Evolutionary conservation across 2,329 filamentous ascomycete species (phyloP).

Genomic region (Fusarium verticillioides): DNA sequence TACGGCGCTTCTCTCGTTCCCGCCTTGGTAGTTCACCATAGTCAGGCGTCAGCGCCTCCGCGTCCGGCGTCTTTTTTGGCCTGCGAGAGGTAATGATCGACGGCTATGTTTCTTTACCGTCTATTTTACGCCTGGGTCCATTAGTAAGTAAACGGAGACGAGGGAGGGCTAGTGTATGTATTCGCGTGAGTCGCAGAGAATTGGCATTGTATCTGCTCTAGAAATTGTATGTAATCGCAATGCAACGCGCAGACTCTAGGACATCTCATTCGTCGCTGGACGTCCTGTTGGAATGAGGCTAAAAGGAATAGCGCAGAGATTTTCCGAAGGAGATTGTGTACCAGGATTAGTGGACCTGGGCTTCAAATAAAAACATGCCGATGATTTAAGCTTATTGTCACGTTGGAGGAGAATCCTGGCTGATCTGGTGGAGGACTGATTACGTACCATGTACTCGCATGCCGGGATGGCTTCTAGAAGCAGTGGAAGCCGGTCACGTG

Average conservation of each 20-base stretch:
- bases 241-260: background rate
- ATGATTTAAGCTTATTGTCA: slow-evolving; percentile 46
- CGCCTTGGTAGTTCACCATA: slow-evolving; percentile 10
- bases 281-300: slow-evolving; percentile 10
- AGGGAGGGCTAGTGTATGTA: slow-evolving; percentile 19
- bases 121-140: slow-evolving; percentile 5
- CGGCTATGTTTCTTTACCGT: slow-evolving; percentile 11
- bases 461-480: slow-evolving; percentile 39
- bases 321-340: slow-evolving; percentile 11
- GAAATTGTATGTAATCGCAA: slow-evolving; percentile 19
- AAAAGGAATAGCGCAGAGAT: slow-evolving; percentile 31
- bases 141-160: slow-evolving; percentile 22
- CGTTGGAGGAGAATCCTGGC: slow-evolving; percentile 34
- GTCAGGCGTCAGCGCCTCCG: slow-evolving; percentile 28
- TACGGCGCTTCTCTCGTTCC: slow-evolving; percentile 27
- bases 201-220: slow-evolving; percentile 3
- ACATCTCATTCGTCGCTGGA: slow-evolving; percentile 17
- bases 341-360: slow-evolving; percentile 26
- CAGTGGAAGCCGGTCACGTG: slow-evolving; percentile 29
- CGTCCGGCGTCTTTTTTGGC: slow-evolving; percentile 30
- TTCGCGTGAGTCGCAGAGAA: slow-evolving; percentile 18
- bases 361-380: slow-evolving; percentile 22
- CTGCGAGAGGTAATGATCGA: slow-evolving; percentile 27
- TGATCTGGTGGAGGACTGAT: slow-evolving; percentile 28
- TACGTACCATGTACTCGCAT: slow-evolving; percentile 42